A percentile compares a stretch with the other conserved stretches of the same genome.
These are phyloP conservation scores for Psilocybe cubensis DNA, from an alignment of 768 basidiomycete genomes.

Conservation along the genomic window DNA sequence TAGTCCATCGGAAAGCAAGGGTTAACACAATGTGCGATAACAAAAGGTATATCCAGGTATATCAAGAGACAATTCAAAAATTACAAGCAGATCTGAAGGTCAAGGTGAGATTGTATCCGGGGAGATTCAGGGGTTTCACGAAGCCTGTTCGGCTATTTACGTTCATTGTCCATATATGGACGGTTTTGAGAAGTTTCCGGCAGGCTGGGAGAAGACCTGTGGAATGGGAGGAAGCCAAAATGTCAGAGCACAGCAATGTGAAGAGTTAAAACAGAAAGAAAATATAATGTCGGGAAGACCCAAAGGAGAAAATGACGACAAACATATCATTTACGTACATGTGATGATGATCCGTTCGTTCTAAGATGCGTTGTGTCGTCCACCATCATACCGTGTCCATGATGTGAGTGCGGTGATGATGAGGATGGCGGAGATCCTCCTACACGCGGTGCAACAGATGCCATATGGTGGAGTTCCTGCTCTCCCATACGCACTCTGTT, in stretches of 20 bases:
- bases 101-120: not conserved
- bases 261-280: not conserved
- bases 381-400: slow-evolving; percentile 29
- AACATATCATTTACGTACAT: slow-evolving; percentile 24
- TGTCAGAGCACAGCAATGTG: not conserved
- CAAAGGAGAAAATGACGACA: not conserved
- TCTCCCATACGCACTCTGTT: slow-evolving; percentile 44
- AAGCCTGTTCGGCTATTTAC: not conserved
- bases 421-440: slow-evolving; percentile 27
- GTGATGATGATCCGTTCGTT: slow-evolving; percentile 21
- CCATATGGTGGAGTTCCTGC: slow-evolving; percentile 53
- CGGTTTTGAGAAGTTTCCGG: slow-evolving; percentile 26
- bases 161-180: slow-evolving; percentile 28
- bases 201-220: slow-evolving; percentile 18
- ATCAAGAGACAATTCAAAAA: slow-evolving; percentile 1
- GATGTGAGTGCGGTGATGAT: slow-evolving; percentile 19
- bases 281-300: not conserved
- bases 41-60: not conserved
- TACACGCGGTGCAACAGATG: slow-evolving; percentile 39
- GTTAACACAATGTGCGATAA: not conserved
- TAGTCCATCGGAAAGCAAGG: not conserved
- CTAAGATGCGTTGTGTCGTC: slow-evolving; percentile 27
- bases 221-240: slow-evolving; percentile 1
- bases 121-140: not conserved
- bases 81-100: not conserved